A percentile compares a stretch with the other conserved stretches of the same genome.
phyloP scores from a whole-genome alignment of 192 early-diverging fungal species.

The Podila clonocystis region DNA sequence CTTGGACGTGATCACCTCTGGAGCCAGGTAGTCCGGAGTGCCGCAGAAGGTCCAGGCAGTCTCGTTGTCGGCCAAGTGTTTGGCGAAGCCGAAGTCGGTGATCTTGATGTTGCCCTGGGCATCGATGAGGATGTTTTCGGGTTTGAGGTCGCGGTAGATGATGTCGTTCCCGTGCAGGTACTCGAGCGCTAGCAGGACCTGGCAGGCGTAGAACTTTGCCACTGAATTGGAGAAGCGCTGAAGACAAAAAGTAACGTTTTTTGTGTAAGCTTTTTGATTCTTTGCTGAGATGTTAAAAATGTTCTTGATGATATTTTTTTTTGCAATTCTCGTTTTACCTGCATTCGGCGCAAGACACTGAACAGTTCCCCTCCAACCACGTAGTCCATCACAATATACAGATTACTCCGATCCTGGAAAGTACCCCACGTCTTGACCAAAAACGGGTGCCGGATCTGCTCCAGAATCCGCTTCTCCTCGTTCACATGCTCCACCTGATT shows the following conservation, averaged over 20 bases:
- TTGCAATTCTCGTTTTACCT: constrained; percentile 58
- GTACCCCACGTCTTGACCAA: constrained; percentile 93
- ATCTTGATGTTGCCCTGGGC: constrained; percentile 85
- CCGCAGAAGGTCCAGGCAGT: constrained; percentile 88
- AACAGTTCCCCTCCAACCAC: constrained; percentile 94
- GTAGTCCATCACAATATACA: constrained; percentile 97
- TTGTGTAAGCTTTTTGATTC: constrained; percentile 12
- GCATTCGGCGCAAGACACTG: constrained; percentile 76
- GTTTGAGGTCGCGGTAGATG: constrained; percentile 86
- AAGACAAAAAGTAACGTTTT: not conserved
- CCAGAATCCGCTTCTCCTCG: constrained; percentile 94
- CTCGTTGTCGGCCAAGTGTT: constrained; percentile 78
- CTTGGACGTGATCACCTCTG: constrained; percentile 77
- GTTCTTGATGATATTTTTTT: not conserved
- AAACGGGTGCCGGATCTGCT: constrained; percentile 88
- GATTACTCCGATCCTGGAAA: constrained; percentile 88
- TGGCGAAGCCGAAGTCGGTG: constrained; percentile 90
- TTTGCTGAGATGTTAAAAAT: not conserved
- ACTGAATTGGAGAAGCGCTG: constrained; percentile 78
- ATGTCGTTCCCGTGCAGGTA: constrained; percentile 81
- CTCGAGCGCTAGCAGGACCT: constrained; percentile 80
- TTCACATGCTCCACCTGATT: constrained; percentile 98
- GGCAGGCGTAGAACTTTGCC: constrained; percentile 79
- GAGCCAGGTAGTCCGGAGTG: constrained; percentile 79
- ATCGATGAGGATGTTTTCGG: constrained; percentile 82